Evolutionary conservation across 2,329 filamentous ascomycete genomes (phyloP).

Genomic region (Xylariaceae sp.): DNA sequence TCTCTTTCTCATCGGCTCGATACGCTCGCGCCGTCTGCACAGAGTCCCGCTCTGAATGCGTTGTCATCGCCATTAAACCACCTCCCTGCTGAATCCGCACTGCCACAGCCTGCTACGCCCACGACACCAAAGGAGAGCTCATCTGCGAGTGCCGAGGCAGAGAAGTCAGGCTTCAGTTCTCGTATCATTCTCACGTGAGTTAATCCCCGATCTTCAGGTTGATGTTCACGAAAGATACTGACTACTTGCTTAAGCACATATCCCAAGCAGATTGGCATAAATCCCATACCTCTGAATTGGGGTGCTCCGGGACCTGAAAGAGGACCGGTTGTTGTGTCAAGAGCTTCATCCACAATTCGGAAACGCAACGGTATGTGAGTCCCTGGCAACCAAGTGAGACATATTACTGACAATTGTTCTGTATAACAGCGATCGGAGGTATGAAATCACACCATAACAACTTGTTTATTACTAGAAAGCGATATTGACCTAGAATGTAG

Average conservation of each 20-base stretch:
- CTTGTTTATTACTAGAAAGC: neutral
- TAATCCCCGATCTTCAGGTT: neutral
- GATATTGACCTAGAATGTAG: slow-evolving; percentile 19
- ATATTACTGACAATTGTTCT: slow-evolving; percentile 18
- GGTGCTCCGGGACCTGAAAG: slow-evolving; percentile 70
- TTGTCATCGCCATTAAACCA: slow-evolving; percentile 16
- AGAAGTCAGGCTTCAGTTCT: slow-evolving; percentile 46
- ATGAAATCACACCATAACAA: slow-evolving; percentile 25
- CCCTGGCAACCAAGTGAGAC: neutral
- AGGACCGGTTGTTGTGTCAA: slow-evolving; percentile 84
- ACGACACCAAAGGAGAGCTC: slow-evolving; percentile 24
- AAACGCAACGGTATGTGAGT: slow-evolving; percentile 65
- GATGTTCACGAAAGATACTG: slow-evolving; percentile 6
- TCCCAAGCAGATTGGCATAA: slow-evolving; percentile 88
- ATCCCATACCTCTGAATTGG: slow-evolving; percentile 86
- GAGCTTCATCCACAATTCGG: slow-evolving; percentile 68
- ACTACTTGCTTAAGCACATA: slow-evolving; percentile 57
- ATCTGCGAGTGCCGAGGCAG: slow-evolving; percentile 26
- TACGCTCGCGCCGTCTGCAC: slow-evolving; percentile 23
- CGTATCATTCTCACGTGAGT: slow-evolving; percentile 51
- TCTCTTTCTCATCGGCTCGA: slow-evolving; percentile 30
- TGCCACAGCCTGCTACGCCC: slow-evolving; percentile 21
- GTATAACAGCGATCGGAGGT: slow-evolving; percentile 51
- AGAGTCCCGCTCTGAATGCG: slow-evolving; percentile 19
- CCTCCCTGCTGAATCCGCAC: slow-evolving; percentile 13